Base-by-base conservation (phyloP, 768 basidiomycete genomes). In the Boletales sp. region DNA sequence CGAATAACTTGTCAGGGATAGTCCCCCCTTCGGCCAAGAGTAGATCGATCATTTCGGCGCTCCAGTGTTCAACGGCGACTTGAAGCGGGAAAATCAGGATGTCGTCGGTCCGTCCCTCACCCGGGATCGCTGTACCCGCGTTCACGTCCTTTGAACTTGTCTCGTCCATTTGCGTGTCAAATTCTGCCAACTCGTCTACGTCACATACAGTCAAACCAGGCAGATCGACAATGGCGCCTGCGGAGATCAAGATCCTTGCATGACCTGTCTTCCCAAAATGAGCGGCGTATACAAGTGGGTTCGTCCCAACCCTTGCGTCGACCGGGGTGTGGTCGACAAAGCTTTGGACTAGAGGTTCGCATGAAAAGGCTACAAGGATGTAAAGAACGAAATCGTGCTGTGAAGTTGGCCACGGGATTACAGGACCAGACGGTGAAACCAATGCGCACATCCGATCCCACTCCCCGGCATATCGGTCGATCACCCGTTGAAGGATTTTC, bases 201-300 rank as follows among this genome's bases (percentile, higher is more conserved):
- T 27, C 24, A 27, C 24, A 3, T 11, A 51, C 11, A 15, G 21
- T 14, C 8, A 51, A 19, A 8, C 53, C 49, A 1, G 2, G 45
- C 11, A 31, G 2, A 8, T 56, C 47, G 1, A 56, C 15, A 19
- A 43, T 1, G 5, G 18, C 36, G 9, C 45, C 53, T 0, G 19
- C 35, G 2, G 19, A 47, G 32, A 51, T 40, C 31, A 56, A 13
- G 5, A 7, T 7, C 15, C 9, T 27, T 13, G 47, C 47, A 27
- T 53, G 48, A 4, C 1, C 11, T 3, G 29, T 35, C 18, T 46
- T 49, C 5, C 45, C 40, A 7, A 55, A 32, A 0, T 45, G 24
- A 0, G 45, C 37, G 3, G 44, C 37, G n/a, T 56, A 54, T 21
- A 56, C 32, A 5, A 56, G 48, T 1, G 54, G 55, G 6, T 38